Base-by-base conservation (phyloP, 1,284 basidiomycete genomes). In the Rhodotorula sp. region DNA sequence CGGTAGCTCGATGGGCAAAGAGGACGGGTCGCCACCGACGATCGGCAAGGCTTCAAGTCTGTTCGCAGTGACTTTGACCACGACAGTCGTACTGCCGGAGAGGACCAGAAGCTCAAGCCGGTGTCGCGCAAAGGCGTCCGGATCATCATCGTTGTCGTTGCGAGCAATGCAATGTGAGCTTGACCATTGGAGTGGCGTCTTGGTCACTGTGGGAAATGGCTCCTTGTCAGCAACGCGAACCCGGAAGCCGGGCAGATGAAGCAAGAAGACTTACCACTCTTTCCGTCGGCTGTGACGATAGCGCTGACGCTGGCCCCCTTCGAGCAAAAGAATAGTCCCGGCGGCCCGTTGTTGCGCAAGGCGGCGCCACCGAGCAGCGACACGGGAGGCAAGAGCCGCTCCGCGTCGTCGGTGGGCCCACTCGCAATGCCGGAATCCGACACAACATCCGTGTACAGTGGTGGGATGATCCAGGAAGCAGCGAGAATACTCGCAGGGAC, bases 391-490 rank as follows among this genome's bases (percentile, higher is more conserved):
- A 83, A 81, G 44, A 93, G 83, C 0, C 92, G 81, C 2, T 88
- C 87, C 70, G 86, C 87, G 49, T 85, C 69, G 29, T 18, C 14
- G 37, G 37, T n/a, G 56, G 26, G 56, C n/a, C 55, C 37, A 1
- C 45, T 46, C 18, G 60, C 59, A 24, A 45, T 44, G 15, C 67
- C 62, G 2, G 71, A 62, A 8, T 59, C 62, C 4, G 73, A 85
- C 67, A 91, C 80, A 80, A 91, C 91, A 48, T 87, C 84, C 12
- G 85, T 84, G 79, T 93, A 93, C 69, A 91, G 91, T 1, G 91
- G 91, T 33, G 91, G 91, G 67, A 93, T 93, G 69, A 91, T 85
- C 80, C 91, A 93, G 57, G 92, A 90, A 77, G 93, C 89, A 24
- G 91, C 88, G 65, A 93, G 89, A 2, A 88, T 85, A n/a, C 89